phyloP scores from a whole-genome alignment of 352 stramenopile species.

The Globisporangium rhizosaccharum region DNA sequence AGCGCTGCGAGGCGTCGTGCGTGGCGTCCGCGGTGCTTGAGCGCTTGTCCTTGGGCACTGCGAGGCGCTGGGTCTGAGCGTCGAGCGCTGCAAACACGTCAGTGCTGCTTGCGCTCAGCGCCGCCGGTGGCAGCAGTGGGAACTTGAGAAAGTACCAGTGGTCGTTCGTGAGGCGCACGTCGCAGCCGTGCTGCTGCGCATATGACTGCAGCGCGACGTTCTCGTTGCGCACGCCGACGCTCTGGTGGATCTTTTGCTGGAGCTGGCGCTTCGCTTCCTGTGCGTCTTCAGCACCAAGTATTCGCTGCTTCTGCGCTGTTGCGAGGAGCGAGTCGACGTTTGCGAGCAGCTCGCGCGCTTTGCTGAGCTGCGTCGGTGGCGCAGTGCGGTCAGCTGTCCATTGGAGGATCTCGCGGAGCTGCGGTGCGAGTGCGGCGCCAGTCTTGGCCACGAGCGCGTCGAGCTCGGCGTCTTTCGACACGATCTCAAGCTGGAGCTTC shows the following conservation, averaged over 20 bases:
- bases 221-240: slow-evolving; percentile 66
- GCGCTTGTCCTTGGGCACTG: slow-evolving; percentile 1
- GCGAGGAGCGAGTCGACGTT: slow-evolving; percentile 38
- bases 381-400: slow-evolving; percentile 35
- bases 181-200: slow-evolving; percentile 47
- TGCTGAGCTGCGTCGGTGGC: slow-evolving; percentile 21
- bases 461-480: slow-evolving; percentile 59
- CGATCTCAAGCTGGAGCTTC: slow-evolving; percentile 33
- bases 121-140: slow-evolving; percentile 13
- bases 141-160: slow-evolving; percentile 66
- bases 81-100: slow-evolving; percentile 25
- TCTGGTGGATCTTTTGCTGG: slow-evolving; percentile 55
- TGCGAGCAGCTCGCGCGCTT: slow-evolving; percentile 28
- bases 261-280: slow-evolving; percentile 35
- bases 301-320: slow-evolving; percentile 33
- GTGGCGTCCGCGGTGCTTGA: not conserved
- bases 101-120: not conserved
- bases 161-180: slow-evolving; percentile 61
- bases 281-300: slow-evolving; percentile 33
- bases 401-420: slow-evolving; percentile 41
- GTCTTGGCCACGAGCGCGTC: slow-evolving; percentile 45
- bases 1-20: slow-evolving; percentile 2
- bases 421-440: slow-evolving; percentile 21
- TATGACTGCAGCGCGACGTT: slow-evolving; percentile 55
- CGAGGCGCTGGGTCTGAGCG: slow-evolving; percentile 14